A percentile compares a stretch with the other conserved stretches of the same genome.
These are phyloP conservation scores for Fusarium sp. DNA, from an alignment of 2,329 filamentous ascomycete species.

Conservation along the genomic window DNA sequence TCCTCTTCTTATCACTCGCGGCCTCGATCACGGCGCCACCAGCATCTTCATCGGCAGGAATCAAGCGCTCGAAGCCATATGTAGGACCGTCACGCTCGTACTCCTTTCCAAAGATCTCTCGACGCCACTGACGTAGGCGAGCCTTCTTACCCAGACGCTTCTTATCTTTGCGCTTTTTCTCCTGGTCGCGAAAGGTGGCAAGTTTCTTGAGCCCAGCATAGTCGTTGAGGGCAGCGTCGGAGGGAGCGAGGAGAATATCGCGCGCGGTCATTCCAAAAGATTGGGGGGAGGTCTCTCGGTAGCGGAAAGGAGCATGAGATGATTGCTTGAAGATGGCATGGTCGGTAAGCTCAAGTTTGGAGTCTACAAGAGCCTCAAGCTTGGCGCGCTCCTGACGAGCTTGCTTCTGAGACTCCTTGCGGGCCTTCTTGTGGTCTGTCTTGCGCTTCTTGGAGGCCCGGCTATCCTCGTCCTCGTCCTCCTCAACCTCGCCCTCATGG, in stretches of 20 bases:
- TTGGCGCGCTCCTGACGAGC: conserved; percentile 83
- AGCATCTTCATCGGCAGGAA: conserved; percentile 42
- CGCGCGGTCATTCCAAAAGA: conserved; percentile 88
- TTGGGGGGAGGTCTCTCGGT: conserved; percentile 91
- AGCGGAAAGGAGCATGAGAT: conserved; percentile 71
- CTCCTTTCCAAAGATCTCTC: conserved; percentile 69
- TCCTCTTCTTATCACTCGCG: conserved; percentile 26
- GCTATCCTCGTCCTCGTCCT: conserved; percentile 54
- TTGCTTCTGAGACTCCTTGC: conserved; percentile 69
- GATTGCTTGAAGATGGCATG: conserved; percentile 63
- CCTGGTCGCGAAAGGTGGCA: conserved; percentile 84
- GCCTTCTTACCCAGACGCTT: conserved; percentile 94
- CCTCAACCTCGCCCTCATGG: conserved; percentile 45
- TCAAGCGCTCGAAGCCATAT: conserved; percentile 62
- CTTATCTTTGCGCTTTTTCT: conserved; percentile 89
- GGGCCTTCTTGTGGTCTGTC: conserved; percentile 68
- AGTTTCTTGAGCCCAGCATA: conserved; percentile 96
- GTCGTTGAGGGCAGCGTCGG: conserved; percentile 85
- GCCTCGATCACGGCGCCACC: conserved; percentile 42
- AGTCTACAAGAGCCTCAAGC: conserved; percentile 87
- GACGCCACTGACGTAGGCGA: conserved; percentile 84
- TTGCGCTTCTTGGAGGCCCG: conserved; percentile 68
- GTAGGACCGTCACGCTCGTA: conserved; percentile 66
- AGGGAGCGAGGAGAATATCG: conserved; percentile 89
- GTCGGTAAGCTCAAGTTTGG: conserved; percentile 78